Conservation (phyloP, 495 filamentous ascomycete species). For the Tuber brumale region DNA sequence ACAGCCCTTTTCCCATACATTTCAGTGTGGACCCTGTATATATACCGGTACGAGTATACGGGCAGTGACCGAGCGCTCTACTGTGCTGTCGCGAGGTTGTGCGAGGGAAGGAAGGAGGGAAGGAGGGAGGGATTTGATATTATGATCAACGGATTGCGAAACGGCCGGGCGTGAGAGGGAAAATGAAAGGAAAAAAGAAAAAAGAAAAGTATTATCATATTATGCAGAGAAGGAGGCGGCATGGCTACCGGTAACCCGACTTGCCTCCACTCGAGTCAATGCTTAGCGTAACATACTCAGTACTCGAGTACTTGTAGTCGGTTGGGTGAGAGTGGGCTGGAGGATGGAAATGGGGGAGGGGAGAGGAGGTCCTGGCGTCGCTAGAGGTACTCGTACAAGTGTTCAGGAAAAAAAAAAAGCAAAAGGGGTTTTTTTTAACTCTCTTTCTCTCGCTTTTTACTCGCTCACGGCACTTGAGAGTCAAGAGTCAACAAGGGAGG, state of each 20-base stretch:
- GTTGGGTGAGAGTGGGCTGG: background rate
- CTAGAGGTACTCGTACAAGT: too few relatives aligned
- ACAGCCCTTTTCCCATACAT: background rate
- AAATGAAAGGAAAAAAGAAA: background rate
- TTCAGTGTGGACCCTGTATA: background rate
- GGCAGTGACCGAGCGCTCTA: too few relatives aligned
- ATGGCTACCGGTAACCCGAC: background rate
- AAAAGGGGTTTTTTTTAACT: background rate
- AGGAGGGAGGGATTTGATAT: too few relatives aligned
- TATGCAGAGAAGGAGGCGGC: background rate
- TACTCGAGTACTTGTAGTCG: background rate
- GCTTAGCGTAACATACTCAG: background rate
- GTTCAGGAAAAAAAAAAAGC: background rate
- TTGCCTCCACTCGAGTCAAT: background rate
- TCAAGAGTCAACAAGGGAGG: too few relatives aligned
- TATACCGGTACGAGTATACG: too few relatives aligned
- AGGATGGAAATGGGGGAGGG: background rate
- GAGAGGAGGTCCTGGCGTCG: background rate
- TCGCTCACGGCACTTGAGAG: background rate
- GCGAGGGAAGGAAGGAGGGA: background rate
- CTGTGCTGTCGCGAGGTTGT: background rate
- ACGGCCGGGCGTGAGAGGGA: background rate
- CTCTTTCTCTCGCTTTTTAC: background rate
- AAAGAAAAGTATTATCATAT: background rate
- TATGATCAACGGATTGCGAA: background rate